A percentile compares a stretch with the other conserved stretches of the same genome.
phyloP scores from a whole-genome alignment of 2,329 filamentous ascomycete species.

The Penicillium paneum region DNA sequence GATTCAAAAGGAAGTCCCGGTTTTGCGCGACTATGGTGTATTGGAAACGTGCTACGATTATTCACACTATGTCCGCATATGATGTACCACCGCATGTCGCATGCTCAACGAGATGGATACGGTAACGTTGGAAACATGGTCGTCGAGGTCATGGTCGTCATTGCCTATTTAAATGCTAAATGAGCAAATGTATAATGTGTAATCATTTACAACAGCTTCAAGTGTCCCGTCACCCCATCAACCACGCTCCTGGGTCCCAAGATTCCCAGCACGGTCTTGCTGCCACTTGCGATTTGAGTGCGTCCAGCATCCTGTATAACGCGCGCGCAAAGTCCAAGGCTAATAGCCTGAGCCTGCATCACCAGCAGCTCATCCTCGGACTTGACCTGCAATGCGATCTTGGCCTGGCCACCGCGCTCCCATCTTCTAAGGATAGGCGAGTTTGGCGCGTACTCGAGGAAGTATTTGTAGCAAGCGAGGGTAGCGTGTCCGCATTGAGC shows the following conservation, averaged over 20 bases:
- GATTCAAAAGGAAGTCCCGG: not conserved
- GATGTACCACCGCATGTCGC: not conserved
- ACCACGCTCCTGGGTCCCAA: constrained; percentile 79
- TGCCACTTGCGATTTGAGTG: constrained; percentile 93
- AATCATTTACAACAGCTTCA: constrained; percentile 70
- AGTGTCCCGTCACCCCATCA: constrained; percentile 76
- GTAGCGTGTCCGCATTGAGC: constrained; percentile 96
- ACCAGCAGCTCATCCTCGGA: constrained; percentile 75
- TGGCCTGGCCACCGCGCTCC: constrained; percentile 84
- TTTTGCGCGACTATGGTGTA: not conserved
- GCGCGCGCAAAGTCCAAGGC: constrained; percentile 79
- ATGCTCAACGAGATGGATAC: not conserved
- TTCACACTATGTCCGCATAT: not conserved
- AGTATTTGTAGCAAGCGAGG: constrained; percentile 90
- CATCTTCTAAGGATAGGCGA: constrained; percentile 70
- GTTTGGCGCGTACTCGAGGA: constrained; percentile 55
- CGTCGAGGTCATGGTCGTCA: constrained; percentile 22
- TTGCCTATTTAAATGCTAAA: constrained; percentile 4
- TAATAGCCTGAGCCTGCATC: constrained; percentile 74
- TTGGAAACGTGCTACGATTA: not conserved
- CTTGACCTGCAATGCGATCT: constrained; percentile 88
- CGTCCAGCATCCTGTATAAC: constrained; percentile 93
- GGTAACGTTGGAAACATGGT: constrained; percentile 2
- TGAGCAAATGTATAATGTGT: not conserved
- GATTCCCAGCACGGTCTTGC: constrained; percentile 84